Conservation (phyloP, 2,329 filamentous ascomycete species). For the Trichoderma cornu-damae region DNA sequence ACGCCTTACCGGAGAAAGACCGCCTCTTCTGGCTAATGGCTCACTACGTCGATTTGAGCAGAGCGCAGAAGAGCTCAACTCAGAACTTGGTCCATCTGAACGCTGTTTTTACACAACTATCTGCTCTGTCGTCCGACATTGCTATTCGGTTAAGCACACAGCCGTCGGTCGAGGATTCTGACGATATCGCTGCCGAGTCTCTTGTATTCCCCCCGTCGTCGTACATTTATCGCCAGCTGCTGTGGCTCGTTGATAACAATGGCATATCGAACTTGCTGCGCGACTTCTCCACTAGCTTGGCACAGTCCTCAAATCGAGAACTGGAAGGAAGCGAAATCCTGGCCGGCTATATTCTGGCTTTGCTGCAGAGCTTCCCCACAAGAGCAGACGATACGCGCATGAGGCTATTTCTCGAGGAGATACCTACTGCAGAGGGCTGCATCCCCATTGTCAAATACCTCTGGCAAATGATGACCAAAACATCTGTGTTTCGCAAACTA, state of each 20-base stretch:
- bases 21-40: conserved; percentile 60
- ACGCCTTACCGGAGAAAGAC: conserved; percentile 31
- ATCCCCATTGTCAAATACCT: conserved; percentile 62
- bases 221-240: conserved; percentile 62
- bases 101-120: conserved; percentile 51
- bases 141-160: conserved; percentile 38
- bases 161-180: conserved; percentile 8
- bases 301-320: conserved; percentile 29
- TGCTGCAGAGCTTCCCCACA: conserved; percentile 78
- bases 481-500: conserved; percentile 36
- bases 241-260: conserved; percentile 67
- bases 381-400: conserved; percentile 86
- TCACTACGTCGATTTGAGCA: conserved; percentile 58
- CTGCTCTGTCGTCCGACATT: conserved; percentile 48
- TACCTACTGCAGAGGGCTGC: conserved; percentile 47
- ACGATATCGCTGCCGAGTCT: conserved; percentile 22
- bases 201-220: conserved; percentile 36
- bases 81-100: conserved; percentile 43
- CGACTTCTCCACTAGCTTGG: conserved; percentile 33
- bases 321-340: conserved; percentile 56
- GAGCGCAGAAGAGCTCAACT: conserved; percentile 32
- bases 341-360: conserved; percentile 78
- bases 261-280: conserved; percentile 54
- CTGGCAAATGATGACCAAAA: conserved; percentile 59
- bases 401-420: conserved; percentile 68